These are phyloP conservation scores for Cladosporium sp. DNA, from an alignment of 2,329 filamentous ascomycete species.

Conservation along the genomic window DNA sequence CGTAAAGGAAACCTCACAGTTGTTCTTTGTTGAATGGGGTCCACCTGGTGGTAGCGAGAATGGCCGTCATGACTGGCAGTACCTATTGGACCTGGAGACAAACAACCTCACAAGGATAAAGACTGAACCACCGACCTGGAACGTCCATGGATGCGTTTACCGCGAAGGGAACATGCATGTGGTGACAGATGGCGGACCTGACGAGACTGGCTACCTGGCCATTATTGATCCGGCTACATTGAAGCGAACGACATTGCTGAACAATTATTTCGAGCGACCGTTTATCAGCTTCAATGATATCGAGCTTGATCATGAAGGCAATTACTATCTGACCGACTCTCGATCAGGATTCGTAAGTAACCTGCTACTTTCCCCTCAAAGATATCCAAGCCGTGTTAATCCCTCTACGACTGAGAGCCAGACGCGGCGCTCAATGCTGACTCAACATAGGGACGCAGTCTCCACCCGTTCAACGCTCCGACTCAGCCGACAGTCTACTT, in stretches of 20 bases:
- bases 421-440: neutral
- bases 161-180: slow-evolving; percentile 21
- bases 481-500: slow-evolving; percentile 10
- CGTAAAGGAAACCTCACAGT: slow-evolving; percentile 20
- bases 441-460: slow-evolving; percentile 5
- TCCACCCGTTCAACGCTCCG: slow-evolving; percentile 10
- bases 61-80: slow-evolving; percentile 11
- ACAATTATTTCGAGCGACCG: slow-evolving; percentile 54
- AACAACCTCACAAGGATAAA: slow-evolving; percentile 12
- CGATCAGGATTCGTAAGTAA: slow-evolving; percentile 18
- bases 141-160: slow-evolving; percentile 24
- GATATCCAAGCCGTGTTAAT: too few relatives aligned
- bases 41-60: neutral
- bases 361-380: neutral
- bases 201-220: slow-evolving; percentile 18
- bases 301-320: slow-evolving; percentile 41
- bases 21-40: slow-evolving; percentile 16
- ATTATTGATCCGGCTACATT: slow-evolving; percentile 15
- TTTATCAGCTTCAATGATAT: slow-evolving; percentile 58
- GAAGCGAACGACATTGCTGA: slow-evolving; percentile 38
- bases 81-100: slow-evolving; percentile 8
- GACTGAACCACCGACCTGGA: slow-evolving; percentile 17
- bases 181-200: slow-evolving; percentile 19
- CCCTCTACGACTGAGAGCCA: neutral
- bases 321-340: slow-evolving; percentile 27